Percentiles rank a stretch among this genome's conserved stretches.
Evolutionary conservation across 2,329 filamentous ascomycete species (phyloP).

Genomic region (Trichoderma lentiforme): DNA sequence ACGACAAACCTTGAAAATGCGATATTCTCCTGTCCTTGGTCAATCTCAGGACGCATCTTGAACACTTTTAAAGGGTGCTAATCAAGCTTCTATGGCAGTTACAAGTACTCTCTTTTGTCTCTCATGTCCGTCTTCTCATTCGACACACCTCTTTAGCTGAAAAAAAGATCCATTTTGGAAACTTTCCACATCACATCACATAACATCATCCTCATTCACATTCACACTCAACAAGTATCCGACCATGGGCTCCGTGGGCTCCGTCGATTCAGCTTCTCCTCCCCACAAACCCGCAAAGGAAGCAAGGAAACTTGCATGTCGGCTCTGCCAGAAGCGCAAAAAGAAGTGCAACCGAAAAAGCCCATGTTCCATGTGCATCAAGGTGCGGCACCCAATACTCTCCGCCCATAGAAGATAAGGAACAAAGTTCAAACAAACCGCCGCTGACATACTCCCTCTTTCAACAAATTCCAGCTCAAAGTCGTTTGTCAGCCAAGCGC

Average conservation of each 20-base stretch:
- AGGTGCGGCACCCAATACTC: neutral
- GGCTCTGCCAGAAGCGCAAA: constrained; percentile 6
- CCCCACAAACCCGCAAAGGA: constrained; percentile 1
- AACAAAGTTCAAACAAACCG: neutral
- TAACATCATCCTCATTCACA: neutral
- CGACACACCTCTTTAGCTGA: neutral
- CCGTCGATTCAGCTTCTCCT: neutral
- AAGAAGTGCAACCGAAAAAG: constrained; percentile 12
- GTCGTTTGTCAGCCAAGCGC: constrained; percentile 10
- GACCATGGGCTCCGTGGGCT: neutral
- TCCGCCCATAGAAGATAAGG: neutral
- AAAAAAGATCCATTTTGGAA: neutral
- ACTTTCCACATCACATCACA: neutral
- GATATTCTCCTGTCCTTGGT: neutral
- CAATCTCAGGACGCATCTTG: neutral
- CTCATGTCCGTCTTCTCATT: neutral
- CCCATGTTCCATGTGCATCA: constrained; percentile 13
- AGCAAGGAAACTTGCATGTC: constrained; percentile 9
- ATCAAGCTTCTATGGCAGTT: neutral
- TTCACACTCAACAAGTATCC: neutral
- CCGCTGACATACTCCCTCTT: neutral
- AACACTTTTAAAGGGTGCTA: neutral
- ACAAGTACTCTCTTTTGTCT: neutral
- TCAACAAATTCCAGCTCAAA: neutral
- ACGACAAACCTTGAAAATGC: neutral